phyloP scores from a whole-genome alignment of 495 filamentous ascomycete genomes.

The Lentithecium fluviatile region DNA sequence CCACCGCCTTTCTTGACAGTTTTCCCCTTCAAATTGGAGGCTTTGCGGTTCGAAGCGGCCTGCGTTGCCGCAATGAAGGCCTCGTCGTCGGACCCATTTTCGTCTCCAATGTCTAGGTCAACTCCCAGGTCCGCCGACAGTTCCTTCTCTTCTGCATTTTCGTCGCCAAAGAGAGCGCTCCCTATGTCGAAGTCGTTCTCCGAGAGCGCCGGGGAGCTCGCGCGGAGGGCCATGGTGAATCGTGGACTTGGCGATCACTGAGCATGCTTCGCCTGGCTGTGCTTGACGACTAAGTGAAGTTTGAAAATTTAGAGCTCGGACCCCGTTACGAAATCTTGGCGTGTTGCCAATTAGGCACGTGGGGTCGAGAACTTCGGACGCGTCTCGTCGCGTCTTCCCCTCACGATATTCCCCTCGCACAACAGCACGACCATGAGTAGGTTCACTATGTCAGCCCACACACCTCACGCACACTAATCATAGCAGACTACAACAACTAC shows the following conservation, averaged over 20 bases:
- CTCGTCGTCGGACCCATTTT: constrained; percentile 62
- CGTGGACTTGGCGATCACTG: not conserved
- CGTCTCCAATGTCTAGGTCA: constrained; percentile 40
- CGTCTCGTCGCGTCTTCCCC: constrained; percentile 22
- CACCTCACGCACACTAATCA: not conserved
- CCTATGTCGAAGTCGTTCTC: constrained; percentile 93
- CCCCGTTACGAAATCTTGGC: constrained; percentile 28
- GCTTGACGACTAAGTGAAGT: not conserved
- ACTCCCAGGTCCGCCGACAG: constrained; percentile 34
- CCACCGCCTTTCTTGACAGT: constrained; percentile 91
- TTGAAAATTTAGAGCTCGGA: constrained; percentile 21
- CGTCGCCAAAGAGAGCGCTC: constrained; percentile 67
- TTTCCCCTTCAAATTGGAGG: constrained; percentile 75
- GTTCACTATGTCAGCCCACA: not conserved
- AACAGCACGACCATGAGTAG: constrained; percentile 25
- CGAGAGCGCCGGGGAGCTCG: constrained; percentile 76
- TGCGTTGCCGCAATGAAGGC: constrained; percentile 85
- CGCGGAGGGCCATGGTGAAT: constrained; percentile 56
- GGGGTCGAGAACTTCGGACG: constrained; percentile 6
- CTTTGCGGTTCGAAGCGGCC: constrained; percentile 81
- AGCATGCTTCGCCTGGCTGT: not conserved
- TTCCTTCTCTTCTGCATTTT: constrained; percentile 34
- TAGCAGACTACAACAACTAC: constrained; percentile 33
- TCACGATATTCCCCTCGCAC: not conserved
- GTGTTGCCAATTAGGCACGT: constrained; percentile 12